Evolutionary conservation across 1,284 basidiomycete genomes (phyloP).

Genomic region (Dichomitus squalens): DNA sequence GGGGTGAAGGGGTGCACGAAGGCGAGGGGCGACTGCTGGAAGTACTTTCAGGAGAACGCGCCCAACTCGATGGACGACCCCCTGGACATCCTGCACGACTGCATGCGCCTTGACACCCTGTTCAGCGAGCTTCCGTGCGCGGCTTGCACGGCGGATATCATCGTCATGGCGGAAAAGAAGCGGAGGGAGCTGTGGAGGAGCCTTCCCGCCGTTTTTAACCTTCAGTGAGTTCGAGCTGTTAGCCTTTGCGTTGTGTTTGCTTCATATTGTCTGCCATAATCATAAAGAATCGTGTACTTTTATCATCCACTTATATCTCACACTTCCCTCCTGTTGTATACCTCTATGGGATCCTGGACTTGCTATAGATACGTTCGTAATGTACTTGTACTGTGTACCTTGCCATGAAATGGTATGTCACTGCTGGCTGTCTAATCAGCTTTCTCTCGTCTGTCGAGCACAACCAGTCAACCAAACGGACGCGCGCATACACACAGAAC

Average conservation of each 20-base stretch:
- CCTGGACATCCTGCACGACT: constrained; percentile 35
- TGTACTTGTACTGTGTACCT: background rate
- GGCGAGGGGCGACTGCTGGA: constrained; percentile 35
- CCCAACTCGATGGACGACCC: constrained; percentile 38
- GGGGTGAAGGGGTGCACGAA: constrained; percentile 32
- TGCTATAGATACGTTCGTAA: background rate
- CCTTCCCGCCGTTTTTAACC: constrained; percentile 34
- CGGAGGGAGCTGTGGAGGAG: constrained; percentile 35
- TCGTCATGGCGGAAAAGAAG: constrained; percentile 33
- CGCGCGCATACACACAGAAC: background rate
- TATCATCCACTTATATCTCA: background rate
- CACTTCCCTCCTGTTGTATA: background rate
- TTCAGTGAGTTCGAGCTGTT: constrained; percentile 22
- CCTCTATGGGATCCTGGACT: background rate
- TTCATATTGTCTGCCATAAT: background rate
- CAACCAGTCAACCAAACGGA: background rate
- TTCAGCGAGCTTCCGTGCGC: constrained; percentile 33
- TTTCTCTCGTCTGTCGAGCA: background rate
- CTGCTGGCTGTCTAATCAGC: no score
- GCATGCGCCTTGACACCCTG: constrained; percentile 32
- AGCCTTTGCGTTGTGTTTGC: background rate
- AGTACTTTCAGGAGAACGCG: constrained; percentile 38
- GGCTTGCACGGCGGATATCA: constrained; percentile 31
- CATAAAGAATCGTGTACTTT: background rate
- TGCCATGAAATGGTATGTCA: background rate